These are phyloP conservation scores for Aspergillus spinulosporus DNA, from an alignment of 2,329 filamentous ascomycete species.

Conservation along the genomic window DNA sequence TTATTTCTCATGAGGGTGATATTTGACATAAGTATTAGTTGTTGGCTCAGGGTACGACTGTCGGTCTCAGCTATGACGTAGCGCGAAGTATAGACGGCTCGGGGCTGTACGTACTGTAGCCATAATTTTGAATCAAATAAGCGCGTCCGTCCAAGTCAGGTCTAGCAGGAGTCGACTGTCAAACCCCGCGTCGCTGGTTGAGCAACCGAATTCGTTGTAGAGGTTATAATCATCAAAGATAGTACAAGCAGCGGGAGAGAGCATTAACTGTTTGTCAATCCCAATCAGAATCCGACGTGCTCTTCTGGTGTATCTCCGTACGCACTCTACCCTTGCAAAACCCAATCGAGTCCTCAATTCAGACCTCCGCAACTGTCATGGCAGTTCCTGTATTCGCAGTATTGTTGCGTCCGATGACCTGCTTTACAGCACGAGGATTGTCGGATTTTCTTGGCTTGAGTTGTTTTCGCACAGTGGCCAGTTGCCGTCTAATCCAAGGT, in stretches of 20 bases:
- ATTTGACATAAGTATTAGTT: not conserved
- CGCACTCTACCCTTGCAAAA: not conserved
- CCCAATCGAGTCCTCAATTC: not conserved
- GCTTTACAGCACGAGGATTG: not conserved
- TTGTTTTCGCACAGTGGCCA: slow-evolving; percentile 3
- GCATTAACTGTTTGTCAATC: not conserved
- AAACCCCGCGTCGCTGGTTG: not conserved
- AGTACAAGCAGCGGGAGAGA: not conserved
- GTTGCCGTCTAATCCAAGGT: slow-evolving; percentile 26
- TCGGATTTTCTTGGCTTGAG: slow-evolving; percentile 1
- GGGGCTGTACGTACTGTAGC: not conserved
- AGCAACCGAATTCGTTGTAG: not conserved
- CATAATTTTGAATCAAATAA: not conserved
- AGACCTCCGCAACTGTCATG: slow-evolving; percentile 3
- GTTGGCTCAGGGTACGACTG: not conserved
- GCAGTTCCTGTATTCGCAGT: not conserved
- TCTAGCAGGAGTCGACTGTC: not conserved
- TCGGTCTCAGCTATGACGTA: not conserved
- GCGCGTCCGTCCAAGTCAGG: not conserved
- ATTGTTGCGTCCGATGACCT: not conserved
- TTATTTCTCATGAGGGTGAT: not conserved
- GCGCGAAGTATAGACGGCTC: not conserved
- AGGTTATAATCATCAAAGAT: not conserved
- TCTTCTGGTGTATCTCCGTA: not conserved
- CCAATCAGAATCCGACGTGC: not conserved